phyloP scores from a whole-genome alignment of 2,329 filamentous ascomycete genomes.

The Epichloe uncinata region DNA sequence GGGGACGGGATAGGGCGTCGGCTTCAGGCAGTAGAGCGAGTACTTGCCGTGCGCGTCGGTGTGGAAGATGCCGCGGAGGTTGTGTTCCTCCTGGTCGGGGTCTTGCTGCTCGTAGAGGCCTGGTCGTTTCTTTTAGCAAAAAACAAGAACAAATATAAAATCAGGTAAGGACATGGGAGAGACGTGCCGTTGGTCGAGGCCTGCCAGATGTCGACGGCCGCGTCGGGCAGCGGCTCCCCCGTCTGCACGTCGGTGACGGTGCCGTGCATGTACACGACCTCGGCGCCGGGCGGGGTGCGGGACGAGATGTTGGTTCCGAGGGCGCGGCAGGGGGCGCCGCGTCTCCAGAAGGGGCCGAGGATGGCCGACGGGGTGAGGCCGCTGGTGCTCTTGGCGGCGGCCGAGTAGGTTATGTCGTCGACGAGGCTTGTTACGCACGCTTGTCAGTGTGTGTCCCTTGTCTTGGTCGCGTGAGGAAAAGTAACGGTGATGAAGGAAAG shows the following conservation, averaged over 20 bases:
- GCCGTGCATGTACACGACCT: conserved; percentile 54
- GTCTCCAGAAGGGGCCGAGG: conserved; percentile 73
- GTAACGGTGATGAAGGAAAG: no score
- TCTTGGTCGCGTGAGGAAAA: no score
- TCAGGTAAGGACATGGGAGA: no score
- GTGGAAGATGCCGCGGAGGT: conserved; percentile 58
- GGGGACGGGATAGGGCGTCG: conserved; percentile 41
- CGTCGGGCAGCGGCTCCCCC: conserved; percentile 49
- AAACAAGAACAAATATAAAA: no score
- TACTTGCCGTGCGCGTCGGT: conserved; percentile 55
- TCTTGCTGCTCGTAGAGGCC: conserved; percentile 61
- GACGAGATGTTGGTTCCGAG: conserved; percentile 56
- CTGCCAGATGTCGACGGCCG: conserved; percentile 67
- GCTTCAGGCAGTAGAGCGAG: conserved; percentile 45
- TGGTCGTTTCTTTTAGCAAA: conserved; percentile 4
- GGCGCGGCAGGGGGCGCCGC: conserved; percentile 54
- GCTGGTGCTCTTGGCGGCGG: conserved; percentile 28
- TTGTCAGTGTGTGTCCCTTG: no score
- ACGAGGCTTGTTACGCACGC: conserved; percentile 33
- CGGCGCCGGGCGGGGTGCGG: conserved; percentile 31
- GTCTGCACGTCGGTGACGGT: conserved; percentile 40
- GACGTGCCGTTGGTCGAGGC: conserved; percentile 53
- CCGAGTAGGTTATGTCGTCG: conserved; percentile 66
- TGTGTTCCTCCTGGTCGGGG: conserved; percentile 53
- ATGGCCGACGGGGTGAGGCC: conserved; percentile 61